Evolutionary conservation across 2,329 filamentous ascomycete genomes (phyloP), one percentile per base, ranked within the genome.

Genomic region (Ophidiomyces ophidiicola): DNA sequence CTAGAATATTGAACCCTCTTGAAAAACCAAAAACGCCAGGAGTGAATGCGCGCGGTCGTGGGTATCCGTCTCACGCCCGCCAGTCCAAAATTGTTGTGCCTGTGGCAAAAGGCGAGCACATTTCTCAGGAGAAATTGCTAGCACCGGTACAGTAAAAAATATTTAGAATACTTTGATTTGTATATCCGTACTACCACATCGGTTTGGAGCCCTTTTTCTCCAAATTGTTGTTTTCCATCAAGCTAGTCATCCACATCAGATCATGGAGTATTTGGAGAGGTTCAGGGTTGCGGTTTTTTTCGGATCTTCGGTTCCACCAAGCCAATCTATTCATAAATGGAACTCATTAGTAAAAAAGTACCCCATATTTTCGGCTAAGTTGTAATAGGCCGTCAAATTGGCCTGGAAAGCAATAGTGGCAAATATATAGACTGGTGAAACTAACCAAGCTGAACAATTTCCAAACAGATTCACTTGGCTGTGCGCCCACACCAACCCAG

Each of bases 401-500:
- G 12, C 32, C 4, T 26, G 7, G 7, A n/a, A 5, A 3, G 20
- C 6, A 32, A 24, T 17, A 17, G 4, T 23, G 3, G 18, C 2
- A 14, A 15, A 14, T 10, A 39, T 7, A 15, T 19, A 21, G 15
- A 19, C 11, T 7, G 7, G 8, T 17, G 10, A 44, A 35, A 46
- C 46, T 15, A 38, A 48, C 46, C 44, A 48, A 38, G 24, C 44
- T 45, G 25, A 98, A 66, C 52, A 96, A 61, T 57, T 84, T 72
- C 87, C 87, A 94, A 24, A 82, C 83, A 2, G 83, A 78, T 50
- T 94, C 84, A 46, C 82, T 87, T 6, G 90, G 90, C 65, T 98
- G 90, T 41, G 90, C 90, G 1, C 90, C 90, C 3, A 96, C 88
- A 58, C 90, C 90, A 24, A 98, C 71, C 90, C 90, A 98, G 67